phyloP scores from a whole-genome alignment of 2,329 filamentous ascomycete genomes.

The Cercospora sp. region DNA sequence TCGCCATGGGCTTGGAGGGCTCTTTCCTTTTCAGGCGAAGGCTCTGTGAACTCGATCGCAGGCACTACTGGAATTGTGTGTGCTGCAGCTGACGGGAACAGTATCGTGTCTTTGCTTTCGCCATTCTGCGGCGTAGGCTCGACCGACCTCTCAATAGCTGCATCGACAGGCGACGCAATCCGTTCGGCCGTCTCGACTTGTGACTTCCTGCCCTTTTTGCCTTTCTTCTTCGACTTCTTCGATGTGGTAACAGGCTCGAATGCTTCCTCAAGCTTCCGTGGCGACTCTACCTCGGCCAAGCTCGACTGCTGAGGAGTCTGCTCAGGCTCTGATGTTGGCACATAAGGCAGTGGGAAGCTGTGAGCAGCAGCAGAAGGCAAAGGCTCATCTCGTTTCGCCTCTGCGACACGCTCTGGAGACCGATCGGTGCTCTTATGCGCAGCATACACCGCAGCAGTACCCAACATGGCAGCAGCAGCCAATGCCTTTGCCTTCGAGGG shows the following conservation, averaged over 20 bases:
- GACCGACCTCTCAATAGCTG: not conserved
- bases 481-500: constrained; percentile 22
- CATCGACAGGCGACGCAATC: not conserved
- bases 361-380: constrained; percentile 8
- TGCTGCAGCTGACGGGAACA: constrained; percentile 24
- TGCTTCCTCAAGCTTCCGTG: not conserved
- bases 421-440: constrained; percentile 19
- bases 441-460: constrained; percentile 32
- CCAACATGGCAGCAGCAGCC: constrained; percentile 34
- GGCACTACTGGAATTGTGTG: constrained; percentile 22
- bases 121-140: not conserved
- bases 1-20: not conserved
- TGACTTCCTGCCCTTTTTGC: constrained; percentile 33
- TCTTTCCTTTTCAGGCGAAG: constrained; percentile 3
- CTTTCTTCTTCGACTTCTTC: constrained; percentile 30
- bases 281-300: not conserved
- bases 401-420: constrained; percentile 18
- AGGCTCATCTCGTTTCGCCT: not conserved
- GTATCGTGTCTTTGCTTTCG: not conserved
- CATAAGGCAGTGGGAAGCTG: constrained; percentile 19
- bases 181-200: constrained; percentile 9
- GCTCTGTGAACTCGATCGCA: not conserved
- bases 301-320: not conserved
- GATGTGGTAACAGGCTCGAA: constrained; percentile 13
- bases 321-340: not conserved